Evolutionary conservation across 768 basidiomycete species (phyloP), one percentile per base, ranked within the genome.

Genomic region (Mycena leptocephala): DNA sequence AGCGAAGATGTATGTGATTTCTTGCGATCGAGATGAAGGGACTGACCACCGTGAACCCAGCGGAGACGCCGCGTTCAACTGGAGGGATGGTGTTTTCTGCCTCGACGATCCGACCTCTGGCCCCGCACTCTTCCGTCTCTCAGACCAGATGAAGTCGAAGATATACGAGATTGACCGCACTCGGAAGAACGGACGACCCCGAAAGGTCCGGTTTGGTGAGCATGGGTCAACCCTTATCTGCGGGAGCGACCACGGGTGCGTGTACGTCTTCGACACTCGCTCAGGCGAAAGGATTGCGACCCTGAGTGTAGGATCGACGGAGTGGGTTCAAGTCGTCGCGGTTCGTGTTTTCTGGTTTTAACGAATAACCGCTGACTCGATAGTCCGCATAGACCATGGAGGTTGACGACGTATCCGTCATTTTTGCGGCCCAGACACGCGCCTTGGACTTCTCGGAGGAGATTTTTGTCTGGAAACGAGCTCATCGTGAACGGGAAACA

Each of bases 241-340:
- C 32, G 67, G 67, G 22, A 69, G 67, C 39, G 66, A 68, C 66
- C 66, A 68, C 22, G 66, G 66, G 22, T 55, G 41, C n/a, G 56
- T 70, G 39, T 70, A 70, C 22, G 70, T 70, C 24, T 70, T 61
- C 35, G 59, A 70, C 30, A 70, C 59, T 46, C 33, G 70, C 58
- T 62, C 58, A 20, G 59, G 70, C 39, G 16, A 62, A 13, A 48
- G 8, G 33, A 30, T 70, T 22, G 39, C 39, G 68, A 62, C 59
- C 24, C 70, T 70, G 35, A 53, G 61, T 48, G 46, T 71, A 24
- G 70, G 59, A 39, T 28, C 70, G 26, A 18, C 33, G 35, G 70
- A 71, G 26, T 71, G 70, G 70, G 61, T 71, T 7, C 70, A 71
- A 53, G 37, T 39, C 35, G 46, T 71, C 11, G 26, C 59, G 46